A percentile compares a stretch with the other conserved stretches of the same genome.
Evolutionary conservation across 2,329 filamentous ascomycete species (phyloP).

Genomic region (Talaromyces sp.): DNA sequence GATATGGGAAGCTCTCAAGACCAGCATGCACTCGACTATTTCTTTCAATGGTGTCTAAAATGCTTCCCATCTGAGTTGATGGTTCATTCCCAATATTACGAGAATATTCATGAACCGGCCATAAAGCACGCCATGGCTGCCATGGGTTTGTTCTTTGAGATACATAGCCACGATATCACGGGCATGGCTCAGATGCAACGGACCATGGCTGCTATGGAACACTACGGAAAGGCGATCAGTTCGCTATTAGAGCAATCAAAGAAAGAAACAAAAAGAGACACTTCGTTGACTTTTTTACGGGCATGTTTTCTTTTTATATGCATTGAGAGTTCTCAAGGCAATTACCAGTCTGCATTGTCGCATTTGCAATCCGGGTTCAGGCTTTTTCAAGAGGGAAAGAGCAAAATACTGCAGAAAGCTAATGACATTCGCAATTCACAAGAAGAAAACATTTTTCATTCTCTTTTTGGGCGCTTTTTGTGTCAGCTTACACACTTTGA

Average conservation of each 20-base stretch:
- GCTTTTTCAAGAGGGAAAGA: background rate
- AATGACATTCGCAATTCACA: background rate
- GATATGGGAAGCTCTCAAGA: background rate
- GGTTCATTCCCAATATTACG: background rate
- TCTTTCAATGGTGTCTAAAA: constrained; percentile 4
- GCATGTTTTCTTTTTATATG: constrained; percentile 7
- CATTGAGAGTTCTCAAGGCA: constrained; percentile 3
- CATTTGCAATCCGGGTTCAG: constrained; percentile 7
- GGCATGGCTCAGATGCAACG: background rate
- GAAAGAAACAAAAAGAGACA: background rate
- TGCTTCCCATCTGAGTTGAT: constrained; percentile 6
- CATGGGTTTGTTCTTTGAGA: constrained; percentile 6
- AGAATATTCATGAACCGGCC: constrained; percentile 7
- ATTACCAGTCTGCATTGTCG: constrained; percentile 1
- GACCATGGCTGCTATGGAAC: constrained; percentile 3
- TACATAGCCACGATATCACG: constrained; percentile 3
- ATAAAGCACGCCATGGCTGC: constrained; percentile 7
- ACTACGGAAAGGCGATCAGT: constrained; percentile 3
- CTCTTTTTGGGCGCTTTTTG: constrained; percentile 7
- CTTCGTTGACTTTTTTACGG: background rate
- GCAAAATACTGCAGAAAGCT: background rate
- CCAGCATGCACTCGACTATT: constrained; percentile 6
- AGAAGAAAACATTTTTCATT: constrained; percentile 1
- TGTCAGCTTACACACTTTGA: constrained; percentile 10
- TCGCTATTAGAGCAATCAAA: background rate